phyloP scores from a whole-genome alignment of 2,329 filamentous ascomycete genomes.

The Alternaria sp. region DNA sequence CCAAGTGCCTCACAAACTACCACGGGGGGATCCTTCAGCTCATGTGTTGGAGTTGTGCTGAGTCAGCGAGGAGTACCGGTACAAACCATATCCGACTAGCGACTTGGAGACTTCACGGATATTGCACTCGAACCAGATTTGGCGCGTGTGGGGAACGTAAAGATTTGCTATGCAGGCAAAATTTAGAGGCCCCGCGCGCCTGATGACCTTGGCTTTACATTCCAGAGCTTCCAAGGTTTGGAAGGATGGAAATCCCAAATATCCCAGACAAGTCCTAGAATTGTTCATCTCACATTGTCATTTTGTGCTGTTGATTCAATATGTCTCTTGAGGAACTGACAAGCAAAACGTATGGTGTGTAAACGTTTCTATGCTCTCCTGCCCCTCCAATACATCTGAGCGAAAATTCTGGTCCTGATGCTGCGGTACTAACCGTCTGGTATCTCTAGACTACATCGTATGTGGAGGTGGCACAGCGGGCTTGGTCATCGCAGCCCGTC shows the following conservation, averaged over 20 bases:
- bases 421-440: background rate
- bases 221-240: background rate
- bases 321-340: conserved; percentile 39
- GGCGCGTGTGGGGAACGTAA: background rate
- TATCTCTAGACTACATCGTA: conserved; percentile 30
- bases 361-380: background rate
- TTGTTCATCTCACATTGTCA: background rate
- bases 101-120: background rate
- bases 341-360: conserved; percentile 31
- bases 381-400: background rate
- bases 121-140: background rate
- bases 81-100: background rate
- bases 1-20: background rate
- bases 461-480: conserved; percentile 45
- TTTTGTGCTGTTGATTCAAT: background rate
- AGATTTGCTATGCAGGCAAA: background rate
- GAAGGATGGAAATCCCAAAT: background rate
- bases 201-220: background rate
- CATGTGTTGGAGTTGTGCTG: too few species aligned
- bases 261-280: background rate
- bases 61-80: background rate
- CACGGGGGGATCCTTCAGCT: background rate
- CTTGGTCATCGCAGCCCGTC: conserved; percentile 40
- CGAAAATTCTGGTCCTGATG: background rate
- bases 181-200: background rate